Evolutionary conservation across 441 rosid species (phyloP), one percentile per base, ranked within the genome.

Genomic region (Theobroma grandiflorum): DNA sequence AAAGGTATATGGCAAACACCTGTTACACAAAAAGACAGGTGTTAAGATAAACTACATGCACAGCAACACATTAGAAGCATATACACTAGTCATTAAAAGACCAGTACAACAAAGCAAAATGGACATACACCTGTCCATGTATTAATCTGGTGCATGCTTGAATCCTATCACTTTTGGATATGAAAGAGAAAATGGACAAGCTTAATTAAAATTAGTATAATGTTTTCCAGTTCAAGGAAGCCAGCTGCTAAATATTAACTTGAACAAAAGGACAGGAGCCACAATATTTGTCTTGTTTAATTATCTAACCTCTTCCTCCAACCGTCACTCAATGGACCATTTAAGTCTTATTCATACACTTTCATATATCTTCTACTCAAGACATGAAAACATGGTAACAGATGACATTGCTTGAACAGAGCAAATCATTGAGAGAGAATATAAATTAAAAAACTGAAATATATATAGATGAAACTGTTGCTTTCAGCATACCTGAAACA

Each of bases 401-500:
- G 31, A 20, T 7, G 43, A 50, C 42, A 31, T 16, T 71, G 33
- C 42, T 31, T 50, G 63, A 40, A 73, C 76, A 42, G 31, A 26
- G 43, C 6, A 31, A 22, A 45, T 59, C 22, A 7, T 6, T 31
- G 16, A 64, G 18, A 71, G 37, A 26, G 4, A 43, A 57, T 33
- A 64, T 37, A 42, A 72, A 64, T 43, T 71, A 31, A 74, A 38
- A 12, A 72, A 49, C 20, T 0, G 49, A 61, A 76, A 62, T 47
- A 72, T 49, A 50, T 49, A 14, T 57, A 14, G 5, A 2, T 6
- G n/a, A 64, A 43, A 33, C 37, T 43, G 18, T 53, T 26, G 50
- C 38, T 63, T 74, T 53, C 61, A 69, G 74, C 88, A 83, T 90
- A 97, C 99, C 98, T 98, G 95, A 87, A 95, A 97, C 72, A 97